These are phyloP conservation scores for Exophiala sp. DNA, from an alignment of 2,329 filamentous ascomycete genomes.

Conservation along the genomic window DNA sequence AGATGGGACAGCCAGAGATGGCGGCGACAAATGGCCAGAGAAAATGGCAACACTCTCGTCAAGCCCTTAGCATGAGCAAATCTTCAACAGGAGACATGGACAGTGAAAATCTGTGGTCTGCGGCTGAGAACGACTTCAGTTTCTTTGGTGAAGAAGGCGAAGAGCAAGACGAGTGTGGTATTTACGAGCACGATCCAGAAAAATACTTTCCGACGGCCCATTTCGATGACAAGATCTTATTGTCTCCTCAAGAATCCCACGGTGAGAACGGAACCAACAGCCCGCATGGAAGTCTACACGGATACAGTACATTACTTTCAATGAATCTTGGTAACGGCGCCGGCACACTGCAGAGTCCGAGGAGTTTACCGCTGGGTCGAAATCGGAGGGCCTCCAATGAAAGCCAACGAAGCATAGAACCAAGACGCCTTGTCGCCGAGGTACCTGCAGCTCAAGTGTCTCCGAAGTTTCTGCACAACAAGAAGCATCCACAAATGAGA, in stretches of 20 bases:
- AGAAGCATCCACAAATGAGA: conserved; percentile 4
- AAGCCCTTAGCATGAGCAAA: conserved; percentile 47
- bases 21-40: conserved; percentile 6
- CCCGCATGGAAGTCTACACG: conserved; percentile 17
- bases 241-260: conserved; percentile 34
- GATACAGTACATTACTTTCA: conserved; percentile 13
- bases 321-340: conserved; percentile 15
- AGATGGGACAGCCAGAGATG: conserved; percentile 42
- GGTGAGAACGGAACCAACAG: conserved; percentile 15
- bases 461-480: conserved; percentile 15
- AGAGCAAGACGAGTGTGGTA: conserved; percentile 45
- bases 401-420: conserved; percentile 12
- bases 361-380: conserved; percentile 26
- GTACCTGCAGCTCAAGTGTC: conserved; percentile 8
- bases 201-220: conserved; percentile 43
- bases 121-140: conserved; percentile 58
- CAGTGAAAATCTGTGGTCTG: conserved; percentile 58
- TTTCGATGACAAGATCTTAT: conserved; percentile 45
- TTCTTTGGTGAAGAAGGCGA: conserved; percentile 55
- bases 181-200: conserved; percentile 45
- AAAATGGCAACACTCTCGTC: conserved; percentile 41
- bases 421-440: conserved; percentile 5
- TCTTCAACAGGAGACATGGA: conserved; percentile 59
- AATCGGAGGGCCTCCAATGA: conserved; percentile 26
- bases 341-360: conserved; percentile 19